Percentiles rank a stretch among this genome's conserved stretches.
Evolutionary conservation across 441 rosid genomes (phyloP).

Genomic region (Raphanus hybrid): DNA sequence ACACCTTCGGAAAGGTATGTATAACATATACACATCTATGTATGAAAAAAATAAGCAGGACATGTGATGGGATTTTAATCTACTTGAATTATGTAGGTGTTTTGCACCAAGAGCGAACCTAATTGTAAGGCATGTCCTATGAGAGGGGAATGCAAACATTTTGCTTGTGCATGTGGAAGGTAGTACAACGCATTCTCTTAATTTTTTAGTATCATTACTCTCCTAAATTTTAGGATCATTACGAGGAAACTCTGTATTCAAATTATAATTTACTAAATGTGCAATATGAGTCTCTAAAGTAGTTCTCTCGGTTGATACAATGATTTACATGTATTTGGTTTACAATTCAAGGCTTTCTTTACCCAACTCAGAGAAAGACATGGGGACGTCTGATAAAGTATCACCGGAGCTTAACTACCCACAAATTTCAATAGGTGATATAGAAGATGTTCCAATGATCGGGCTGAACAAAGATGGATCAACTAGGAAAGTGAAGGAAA

Average conservation of each 20-base stretch:
- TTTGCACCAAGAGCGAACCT: constrained; percentile 78
- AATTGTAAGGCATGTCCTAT: constrained; percentile 82
- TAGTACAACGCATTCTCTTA: constrained; percentile 23
- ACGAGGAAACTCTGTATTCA: not conserved
- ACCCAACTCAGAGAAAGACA: constrained; percentile 58
- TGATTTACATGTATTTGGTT: not conserved
- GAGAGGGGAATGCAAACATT: constrained; percentile 84
- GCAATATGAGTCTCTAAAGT: not conserved
- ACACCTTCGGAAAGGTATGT: constrained; percentile 78
- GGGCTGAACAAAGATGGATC: constrained; percentile 56
- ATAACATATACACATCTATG: constrained; percentile 1
- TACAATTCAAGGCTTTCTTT: constrained; percentile 69
- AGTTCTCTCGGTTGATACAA: constrained; percentile 5
- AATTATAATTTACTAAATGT: not conserved
- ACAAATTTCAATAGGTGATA: constrained; percentile 53
- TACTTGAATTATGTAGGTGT: constrained; percentile 51
- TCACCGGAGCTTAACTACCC: constrained; percentile 58
- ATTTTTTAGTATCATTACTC: not conserved
- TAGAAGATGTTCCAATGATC: constrained; percentile 69
- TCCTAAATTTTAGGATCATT: not conserved
- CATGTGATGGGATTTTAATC: constrained; percentile 18
- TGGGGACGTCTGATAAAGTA: constrained; percentile 44
- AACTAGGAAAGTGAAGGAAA: constrained; percentile 54
- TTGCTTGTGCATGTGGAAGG: constrained; percentile 86
- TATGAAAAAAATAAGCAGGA: not conserved